Base-by-base conservation (phyloP, 2,329 filamentous ascomycete genomes). In the Leptosphaerulina australis region DNA sequence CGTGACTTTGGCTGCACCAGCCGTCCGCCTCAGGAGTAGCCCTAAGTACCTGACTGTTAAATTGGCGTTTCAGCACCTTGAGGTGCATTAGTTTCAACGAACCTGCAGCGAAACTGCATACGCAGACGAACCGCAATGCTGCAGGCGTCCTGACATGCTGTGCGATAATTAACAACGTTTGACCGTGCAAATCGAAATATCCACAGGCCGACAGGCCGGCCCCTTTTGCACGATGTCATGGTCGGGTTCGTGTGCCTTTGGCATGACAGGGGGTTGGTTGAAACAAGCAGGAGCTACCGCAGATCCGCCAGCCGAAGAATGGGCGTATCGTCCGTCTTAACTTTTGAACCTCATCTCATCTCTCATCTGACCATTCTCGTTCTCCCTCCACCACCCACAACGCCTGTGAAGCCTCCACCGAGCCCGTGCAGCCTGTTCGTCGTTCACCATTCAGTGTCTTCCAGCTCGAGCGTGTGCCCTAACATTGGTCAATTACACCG, bases 211-310 rank as follows among this genome's bases (percentile, higher is more conserved):
- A 7, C 29, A 26, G 33, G 34, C 33, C 20, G 35, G 15, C 48
- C 48, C 48, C 48, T 51, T 46, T 51, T 51, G 37, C 36, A 35
- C 11, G 46, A 38, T 44, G 39, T 41, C 41, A 17, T 30, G 26
- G 35, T 26, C 26, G 35, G 35, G 36, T 36, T 41, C 22, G 43
- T 22, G 28, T 31, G 38, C 22, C 30, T 24, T 36, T 21, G 24
- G 12, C 25, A 15, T 14, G 47, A 39, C 47, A 44, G 40, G 40
- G 41, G 47, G 24, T 3, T 26, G 20, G 49, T 48, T 60, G 58
- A 60, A 60, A 60, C 57, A 50, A 50, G 50, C 44, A 53, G 52
- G 48, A 51, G 57, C 54, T 31, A 34, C n/a, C 24, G 43, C 48
- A 44, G 52, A 40, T 45, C 45, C 15, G 30, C 37, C 50, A 41